Evolutionary conservation across 495 filamentous ascomycete genomes (phyloP).

Genomic region (Penicillium turbatum): DNA sequence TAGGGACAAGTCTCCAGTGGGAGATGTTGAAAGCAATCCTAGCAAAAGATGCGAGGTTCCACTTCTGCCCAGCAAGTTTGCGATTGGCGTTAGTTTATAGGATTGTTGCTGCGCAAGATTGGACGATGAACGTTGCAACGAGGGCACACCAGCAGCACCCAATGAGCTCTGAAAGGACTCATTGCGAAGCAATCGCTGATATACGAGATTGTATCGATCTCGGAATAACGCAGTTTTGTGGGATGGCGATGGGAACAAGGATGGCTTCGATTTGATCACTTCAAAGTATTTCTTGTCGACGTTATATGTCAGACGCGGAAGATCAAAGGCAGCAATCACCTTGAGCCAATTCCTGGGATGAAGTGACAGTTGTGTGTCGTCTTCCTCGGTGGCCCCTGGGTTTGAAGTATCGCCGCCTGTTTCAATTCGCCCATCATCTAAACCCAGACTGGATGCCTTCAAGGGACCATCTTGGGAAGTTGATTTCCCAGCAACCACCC

Average conservation of each 20-base stretch:
- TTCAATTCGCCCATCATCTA: conserved; percentile 15
- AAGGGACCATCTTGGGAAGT: conserved; percentile 18
- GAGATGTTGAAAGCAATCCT: conserved; percentile 74
- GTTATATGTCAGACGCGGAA: conserved; percentile 83
- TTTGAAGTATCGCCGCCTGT: conserved; percentile 11
- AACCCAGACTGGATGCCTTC: conserved; percentile 9
- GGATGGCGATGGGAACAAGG: conserved; percentile 71
- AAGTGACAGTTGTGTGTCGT: conserved; percentile 50
- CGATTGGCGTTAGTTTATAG: conserved; percentile 87
- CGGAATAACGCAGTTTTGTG: conserved; percentile 83
- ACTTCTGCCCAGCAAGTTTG: conserved; percentile 86
- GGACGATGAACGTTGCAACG: conserved; percentile 53
- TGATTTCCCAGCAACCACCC: conserved; percentile 43
- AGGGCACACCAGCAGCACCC: conserved; percentile 38
- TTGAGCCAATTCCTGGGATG: conserved; percentile 76
- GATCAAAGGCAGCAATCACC: conserved; percentile 73
- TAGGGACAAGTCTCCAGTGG: conserved; percentile 77
- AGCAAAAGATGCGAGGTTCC: conserved; percentile 83
- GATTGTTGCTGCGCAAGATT: conserved; percentile 53
- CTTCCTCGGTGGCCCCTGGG: conserved; percentile 52
- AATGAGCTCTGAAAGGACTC: conserved; percentile 85
- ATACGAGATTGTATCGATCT: conserved; percentile 82
- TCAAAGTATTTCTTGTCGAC: conserved; percentile 88
- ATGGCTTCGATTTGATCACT: conserved; percentile 59
- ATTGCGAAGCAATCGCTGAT: conserved; percentile 86